A percentile compares a stretch with the other conserved stretches of the same genome.
Evolutionary conservation across 129 eudicot genomes (phyloP).

Genomic region (Tagetes erecta): DNA sequence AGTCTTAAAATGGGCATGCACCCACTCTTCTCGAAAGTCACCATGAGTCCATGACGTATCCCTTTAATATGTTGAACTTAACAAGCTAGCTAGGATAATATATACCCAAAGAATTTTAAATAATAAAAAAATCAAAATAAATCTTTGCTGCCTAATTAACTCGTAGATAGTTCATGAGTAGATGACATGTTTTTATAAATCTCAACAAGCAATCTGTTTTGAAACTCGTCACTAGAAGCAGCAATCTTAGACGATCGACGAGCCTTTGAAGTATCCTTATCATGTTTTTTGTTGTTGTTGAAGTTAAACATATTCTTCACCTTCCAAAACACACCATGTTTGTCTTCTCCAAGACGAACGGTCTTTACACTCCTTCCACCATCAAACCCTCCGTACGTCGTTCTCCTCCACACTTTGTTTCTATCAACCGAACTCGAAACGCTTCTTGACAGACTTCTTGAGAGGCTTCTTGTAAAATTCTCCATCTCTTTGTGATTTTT

Average conservation of each 20-base stretch:
- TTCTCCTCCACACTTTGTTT: constrained; percentile 33
- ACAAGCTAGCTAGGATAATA: too few species aligned
- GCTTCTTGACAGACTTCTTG: constrained; percentile 31
- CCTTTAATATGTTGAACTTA: too few species aligned
- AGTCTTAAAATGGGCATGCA: too few species aligned
- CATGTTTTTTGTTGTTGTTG: not conserved
- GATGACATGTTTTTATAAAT: too few species aligned
- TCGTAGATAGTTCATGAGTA: not conserved
- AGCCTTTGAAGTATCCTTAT: constrained; percentile 14
- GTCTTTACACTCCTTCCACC: constrained; percentile 33
- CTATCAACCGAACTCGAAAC: constrained; percentile 21
- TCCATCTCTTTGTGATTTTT: constrained; percentile 18
- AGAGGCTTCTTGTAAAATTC: constrained; percentile 27
- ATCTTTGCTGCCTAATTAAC: not conserved
- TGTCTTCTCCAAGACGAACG: not conserved
- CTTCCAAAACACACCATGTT: constrained; percentile 20
- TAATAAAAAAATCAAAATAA: not conserved
- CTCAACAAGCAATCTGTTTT: too few species aligned
- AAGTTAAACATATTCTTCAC: constrained; percentile 1
- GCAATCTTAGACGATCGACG: not conserved
- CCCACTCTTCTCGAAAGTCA: too few species aligned
- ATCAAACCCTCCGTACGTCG: constrained; percentile 21
- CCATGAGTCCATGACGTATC: too few species aligned
- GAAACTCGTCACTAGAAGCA: too few species aligned
- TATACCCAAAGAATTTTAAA: too few species aligned